Evolutionary conservation across 495 filamentous ascomycete genomes (phyloP).

Genomic region (Talaromyces proteolyticus): DNA sequence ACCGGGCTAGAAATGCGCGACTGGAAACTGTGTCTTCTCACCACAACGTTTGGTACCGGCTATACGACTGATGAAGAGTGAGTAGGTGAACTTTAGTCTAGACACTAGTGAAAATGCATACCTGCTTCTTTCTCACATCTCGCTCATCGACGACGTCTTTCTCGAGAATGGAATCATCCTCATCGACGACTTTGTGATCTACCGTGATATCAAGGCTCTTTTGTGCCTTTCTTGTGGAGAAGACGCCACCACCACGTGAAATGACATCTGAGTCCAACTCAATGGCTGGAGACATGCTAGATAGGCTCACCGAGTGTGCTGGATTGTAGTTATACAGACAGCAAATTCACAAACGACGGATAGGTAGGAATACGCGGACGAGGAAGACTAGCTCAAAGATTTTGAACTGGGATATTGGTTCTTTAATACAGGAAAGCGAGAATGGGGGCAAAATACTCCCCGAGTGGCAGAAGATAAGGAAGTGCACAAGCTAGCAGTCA

Average conservation of each 20-base stretch:
- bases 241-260: constrained; percentile 3
- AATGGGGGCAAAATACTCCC: no score
- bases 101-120: neutral
- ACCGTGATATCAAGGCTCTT: neutral
- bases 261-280: neutral
- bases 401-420: no score
- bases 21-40: neutral
- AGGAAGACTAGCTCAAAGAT: no score
- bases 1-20: neutral
- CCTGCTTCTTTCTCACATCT: constrained; percentile 16
- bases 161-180: constrained; percentile 21
- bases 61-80: constrained; percentile 4
- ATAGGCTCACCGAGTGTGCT: neutral
- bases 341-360: neutral
- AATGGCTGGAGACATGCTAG: neutral
- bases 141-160: constrained; percentile 24
- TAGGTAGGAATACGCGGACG: neutral
- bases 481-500: no score
- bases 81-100: neutral
- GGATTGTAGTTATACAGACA: neutral
- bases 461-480: no score
- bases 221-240: constrained; percentile 1
- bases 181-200: neutral
- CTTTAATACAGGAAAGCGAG: neutral
- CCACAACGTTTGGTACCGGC: neutral